These are phyloP conservation scores for Pleodorina starrii DNA, from an alignment of 139 green algal species.

Conservation along the genomic window DNA sequence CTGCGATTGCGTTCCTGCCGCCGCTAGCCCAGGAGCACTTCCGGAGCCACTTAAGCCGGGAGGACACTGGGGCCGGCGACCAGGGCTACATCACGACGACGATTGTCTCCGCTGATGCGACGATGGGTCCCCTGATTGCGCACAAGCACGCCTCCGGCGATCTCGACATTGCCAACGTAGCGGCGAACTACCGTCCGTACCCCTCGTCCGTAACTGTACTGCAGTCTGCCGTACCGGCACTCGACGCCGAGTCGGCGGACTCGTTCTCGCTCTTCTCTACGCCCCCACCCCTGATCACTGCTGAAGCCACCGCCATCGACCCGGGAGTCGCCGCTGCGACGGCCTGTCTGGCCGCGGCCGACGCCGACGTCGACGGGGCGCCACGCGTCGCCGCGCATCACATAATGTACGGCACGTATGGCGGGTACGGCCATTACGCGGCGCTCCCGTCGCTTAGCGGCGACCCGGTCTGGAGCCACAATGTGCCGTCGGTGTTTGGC, in stretches of 20 bases:
- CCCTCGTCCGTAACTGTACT: background rate
- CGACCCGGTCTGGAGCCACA: conserved; percentile 30
- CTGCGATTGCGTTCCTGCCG: conserved; percentile 4
- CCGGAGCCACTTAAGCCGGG: background rate
- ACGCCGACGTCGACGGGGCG: background rate
- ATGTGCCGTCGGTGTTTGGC: background rate
- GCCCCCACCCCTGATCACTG: conserved; percentile 23
- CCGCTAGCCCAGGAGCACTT: conserved; percentile 2
- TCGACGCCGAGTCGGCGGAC: background rate
- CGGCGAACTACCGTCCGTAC: conserved; percentile 41
- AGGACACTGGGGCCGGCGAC: background rate
- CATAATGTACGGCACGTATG: conserved; percentile 10
- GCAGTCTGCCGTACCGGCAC: background rate
- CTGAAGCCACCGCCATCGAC: background rate
- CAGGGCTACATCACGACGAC: background rate
- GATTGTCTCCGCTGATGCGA: background rate
- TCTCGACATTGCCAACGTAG: conserved; percentile 31
- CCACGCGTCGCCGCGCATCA: background rate
- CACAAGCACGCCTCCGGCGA: conserved; percentile 47
- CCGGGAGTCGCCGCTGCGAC: background rate
- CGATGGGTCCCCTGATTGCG: background rate
- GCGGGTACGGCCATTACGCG: background rate
- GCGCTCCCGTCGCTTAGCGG: background rate
- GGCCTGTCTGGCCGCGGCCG: too few relatives aligned
- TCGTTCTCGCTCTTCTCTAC: conserved; percentile 48